Evolutionary conservation across 2,329 filamentous ascomycete species (phyloP), one percentile per base, ranked within the genome.

Genomic region (Zelopaecilomyces penicillatus): DNA sequence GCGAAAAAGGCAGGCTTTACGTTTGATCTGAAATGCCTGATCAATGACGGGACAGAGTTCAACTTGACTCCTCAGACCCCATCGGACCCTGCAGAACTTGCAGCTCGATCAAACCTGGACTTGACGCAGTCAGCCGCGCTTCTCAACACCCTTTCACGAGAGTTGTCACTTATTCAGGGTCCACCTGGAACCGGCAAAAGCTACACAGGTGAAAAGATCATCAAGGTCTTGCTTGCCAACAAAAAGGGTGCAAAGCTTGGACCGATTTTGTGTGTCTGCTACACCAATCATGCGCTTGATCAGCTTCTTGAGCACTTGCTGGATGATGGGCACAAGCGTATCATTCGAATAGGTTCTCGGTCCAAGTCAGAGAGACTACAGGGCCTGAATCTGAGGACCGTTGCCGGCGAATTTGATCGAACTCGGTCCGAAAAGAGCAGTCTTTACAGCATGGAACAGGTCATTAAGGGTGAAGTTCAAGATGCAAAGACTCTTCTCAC

Each of bases 161-260:
- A 70, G 31, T 58, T 84, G 6, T 73, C 78, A 1, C 64, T 85
- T 4, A 82, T 85, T 8, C 82, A 87, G 62, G 83, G 83, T 0
- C 83, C 83, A 0, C 83, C 83, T 0, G 83, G 83, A 0, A 87
- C 83, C 0, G 83, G 83, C 0, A 87, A 87, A 55, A 75, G 69
- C 4, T 85, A 74, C 50, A 69, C 74, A 0, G 82, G 81, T 3
- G 68, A 78, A 2, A 68, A 73, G 37, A 57, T 85, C n/a, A 72
- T 83, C 47, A 73, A 74, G 47, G 67, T 71, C 0, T 55, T 83
- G 5, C 54, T 83, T 3, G 55, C 57, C 9, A 70, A 71, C 50
- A 68, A 67, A 40, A 30, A 35, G 0, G 49, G 52, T 6, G 64
- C 67, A 0, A 43, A 58, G 0, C 51, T 79, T 0, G 74, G 75